Base-by-base conservation (phyloP, 768 basidiomycete species). In the Xerocomellus chrysenteron region DNA sequence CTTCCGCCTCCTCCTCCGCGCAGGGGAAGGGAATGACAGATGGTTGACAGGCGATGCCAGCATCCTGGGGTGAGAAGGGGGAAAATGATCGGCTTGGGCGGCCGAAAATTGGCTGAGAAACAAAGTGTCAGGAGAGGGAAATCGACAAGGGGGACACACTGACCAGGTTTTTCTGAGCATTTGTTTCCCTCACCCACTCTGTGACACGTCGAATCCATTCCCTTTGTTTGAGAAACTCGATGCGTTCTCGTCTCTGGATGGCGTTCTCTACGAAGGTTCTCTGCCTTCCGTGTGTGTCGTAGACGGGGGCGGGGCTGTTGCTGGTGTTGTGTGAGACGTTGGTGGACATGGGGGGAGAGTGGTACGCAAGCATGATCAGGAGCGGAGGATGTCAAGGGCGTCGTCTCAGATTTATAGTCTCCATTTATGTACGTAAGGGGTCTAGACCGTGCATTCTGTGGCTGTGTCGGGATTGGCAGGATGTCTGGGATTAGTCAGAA, bases 141-240 rank as follows among this genome's bases (percentile, higher is more conserved):
- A 24, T 21, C 5, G 47, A 41, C 6, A 1, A 2, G 36, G 9
- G 9, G 32, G 0, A 13, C 13, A 36, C 1, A 61, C 63, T 35
- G 5, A 72, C 72, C 1, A 44, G n/a, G 19, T 64, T 62, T 11
- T 73, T 66, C 39, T 65, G 70, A 1, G 66, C 62, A 19, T 50
- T 72, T 4, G 72, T 72, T 37, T 70, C 60, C 28, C 61, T 70
- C 1, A 75, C 66, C 75, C 75, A 76, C 50, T 75, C 70, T 1
- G 75, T 64, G 65, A 75, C 69, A 28, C 75, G 66, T 17, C 72
- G 65, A 2, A 82, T 75, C 58, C 74, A 77, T 57, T 78, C 79
- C 44, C 77, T 73, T 53, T 72, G 75, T 51, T 78, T 78, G 43
- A 81, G 65, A 61, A 83, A 82, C n/a, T 80, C 80, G 55, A 77